Evolutionary conservation across 2,329 filamentous ascomycete genomes (phyloP).

Genomic region (Fusarium metavorans): DNA sequence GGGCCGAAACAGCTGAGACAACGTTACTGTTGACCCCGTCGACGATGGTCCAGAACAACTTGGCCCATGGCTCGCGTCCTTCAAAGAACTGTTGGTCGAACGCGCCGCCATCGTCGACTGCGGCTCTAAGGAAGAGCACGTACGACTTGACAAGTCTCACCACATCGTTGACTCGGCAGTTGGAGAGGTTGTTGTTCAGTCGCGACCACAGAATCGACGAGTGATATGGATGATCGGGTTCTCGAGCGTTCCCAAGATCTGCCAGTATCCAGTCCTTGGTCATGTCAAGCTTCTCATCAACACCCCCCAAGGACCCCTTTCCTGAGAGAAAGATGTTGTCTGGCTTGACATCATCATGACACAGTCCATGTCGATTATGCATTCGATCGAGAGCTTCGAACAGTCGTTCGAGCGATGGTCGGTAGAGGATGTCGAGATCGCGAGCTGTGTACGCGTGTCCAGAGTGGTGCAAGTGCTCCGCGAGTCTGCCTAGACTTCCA

Average conservation of each 20-base stretch:
- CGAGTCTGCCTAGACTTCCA: conserved; percentile 44
- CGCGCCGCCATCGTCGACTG: conserved; percentile 26
- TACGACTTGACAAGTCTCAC: conserved; percentile 48
- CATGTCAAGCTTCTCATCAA: not conserved
- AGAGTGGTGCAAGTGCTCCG: conserved; percentile 34
- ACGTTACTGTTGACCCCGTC: conserved; percentile 10
- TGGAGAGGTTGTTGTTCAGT: conserved; percentile 44
- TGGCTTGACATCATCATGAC: conserved; percentile 50
- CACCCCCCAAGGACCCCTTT: not conserved
- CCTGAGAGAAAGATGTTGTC: conserved; percentile 48
- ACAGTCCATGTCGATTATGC: conserved; percentile 42
- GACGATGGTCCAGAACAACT: conserved; percentile 44
- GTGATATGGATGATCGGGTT: conserved; percentile 48
- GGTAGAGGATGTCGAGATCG: conserved; percentile 47
- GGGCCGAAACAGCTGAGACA: conserved; percentile 7
- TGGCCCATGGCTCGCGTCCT: conserved; percentile 38
- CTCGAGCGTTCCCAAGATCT: conserved; percentile 49
- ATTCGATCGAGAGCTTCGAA: conserved; percentile 43
- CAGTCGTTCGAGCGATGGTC: conserved; percentile 46
- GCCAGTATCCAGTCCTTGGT: conserved; percentile 47
- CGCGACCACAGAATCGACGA: conserved; percentile 46
- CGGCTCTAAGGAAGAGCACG: conserved; percentile 43
- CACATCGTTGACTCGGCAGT: conserved; percentile 50
- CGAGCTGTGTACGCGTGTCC: conserved; percentile 24
- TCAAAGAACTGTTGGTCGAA: conserved; percentile 46